Base-by-base conservation (phyloP, 2,329 filamentous ascomycete species). In the Nemania sp. region DNA sequence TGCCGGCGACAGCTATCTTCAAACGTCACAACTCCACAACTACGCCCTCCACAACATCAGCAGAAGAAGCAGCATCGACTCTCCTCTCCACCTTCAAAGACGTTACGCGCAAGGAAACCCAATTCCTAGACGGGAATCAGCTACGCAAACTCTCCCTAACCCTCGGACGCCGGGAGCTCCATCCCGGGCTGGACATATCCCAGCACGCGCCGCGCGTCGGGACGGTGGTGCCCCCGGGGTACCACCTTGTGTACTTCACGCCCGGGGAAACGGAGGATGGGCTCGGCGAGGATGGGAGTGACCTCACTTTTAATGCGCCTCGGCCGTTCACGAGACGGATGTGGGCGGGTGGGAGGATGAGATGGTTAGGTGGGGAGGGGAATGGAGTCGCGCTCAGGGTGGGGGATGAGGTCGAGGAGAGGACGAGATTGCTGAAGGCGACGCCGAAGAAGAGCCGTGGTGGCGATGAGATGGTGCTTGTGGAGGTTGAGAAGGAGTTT, bases 191-290 rank as follows among this genome's bases (percentile, higher is more conserved):
- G 5, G 78, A 83, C 52, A 72, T 85, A 0, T 13, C 55, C 3
- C 8, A 5, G 15, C 10, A 6, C 15, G 1, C 62, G 5, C 66
- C 68, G 43, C 8, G 24, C 1, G 20, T 11, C 0, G 57, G 63
- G 4, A 69, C 66, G 2, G 82, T 83, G 0, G 68, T 90, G 0
- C 88, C 88, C 0, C 82, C 86, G 0, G 88, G 87, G 1, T 88
- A 90, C 70, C 89, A 91, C 73, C 81, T 91, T 0, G 85, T 84
- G 0, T 91, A 90, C 75, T 91, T 91, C 74, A 89, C 88, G 0
- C 88, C 89, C 0, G 79, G 80, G 0, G 85, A 85, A 4, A 68
- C 86, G 0, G 89, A 90, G 72, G 68, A 74, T 0, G 82, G 86
- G 6, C 81, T 91, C 0, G 88, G 88, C 0, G 68, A 75, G 0